These are phyloP conservation scores for Neurospora terricola DNA, from an alignment of 495 filamentous ascomycete genomes.

Conservation along the genomic window DNA sequence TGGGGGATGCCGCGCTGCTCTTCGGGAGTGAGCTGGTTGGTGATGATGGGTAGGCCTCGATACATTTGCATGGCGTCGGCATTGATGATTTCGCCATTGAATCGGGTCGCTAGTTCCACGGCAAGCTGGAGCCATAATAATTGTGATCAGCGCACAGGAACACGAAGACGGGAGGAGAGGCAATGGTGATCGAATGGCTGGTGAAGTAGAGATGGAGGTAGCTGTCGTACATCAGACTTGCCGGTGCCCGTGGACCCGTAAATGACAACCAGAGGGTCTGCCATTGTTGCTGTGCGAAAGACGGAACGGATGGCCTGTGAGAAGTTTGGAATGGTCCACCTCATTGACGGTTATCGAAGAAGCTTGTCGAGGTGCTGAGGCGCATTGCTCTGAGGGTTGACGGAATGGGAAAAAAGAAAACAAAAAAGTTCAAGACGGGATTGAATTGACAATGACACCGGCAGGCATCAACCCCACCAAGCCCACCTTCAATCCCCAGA, in stretches of 20 bases:
- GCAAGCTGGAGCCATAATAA: slow-evolving; percentile 55
- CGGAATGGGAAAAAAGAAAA: background rate
- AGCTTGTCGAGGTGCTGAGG: background rate
- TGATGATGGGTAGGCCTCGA: slow-evolving; percentile 82
- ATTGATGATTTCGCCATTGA: slow-evolving; percentile 95
- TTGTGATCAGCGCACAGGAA: background rate
- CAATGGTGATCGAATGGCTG: background rate
- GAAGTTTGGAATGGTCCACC: background rate
- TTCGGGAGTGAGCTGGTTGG: slow-evolving; percentile 71
- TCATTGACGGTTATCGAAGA: background rate
- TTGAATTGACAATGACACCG: background rate
- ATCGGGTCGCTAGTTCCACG: slow-evolving; percentile 71
- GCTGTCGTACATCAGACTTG: slow-evolving; percentile 76
- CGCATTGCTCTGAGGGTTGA: background rate
- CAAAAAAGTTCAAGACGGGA: background rate
- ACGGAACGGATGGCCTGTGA: background rate
- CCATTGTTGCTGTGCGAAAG: slow-evolving; percentile 1
- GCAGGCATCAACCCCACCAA: background rate
- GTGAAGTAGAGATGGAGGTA: background rate
- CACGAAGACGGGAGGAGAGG: background rate
- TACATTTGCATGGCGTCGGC: slow-evolving; percentile 99
- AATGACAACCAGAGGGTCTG: slow-evolving; percentile 65
- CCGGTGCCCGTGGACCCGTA: slow-evolving; percentile 92
- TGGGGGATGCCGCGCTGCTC: slow-evolving; percentile 80
- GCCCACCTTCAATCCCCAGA: background rate